Evolutionary conservation across 805 yeast genomes (phyloP).

Genomic region (Clavispora fructus): DNA sequence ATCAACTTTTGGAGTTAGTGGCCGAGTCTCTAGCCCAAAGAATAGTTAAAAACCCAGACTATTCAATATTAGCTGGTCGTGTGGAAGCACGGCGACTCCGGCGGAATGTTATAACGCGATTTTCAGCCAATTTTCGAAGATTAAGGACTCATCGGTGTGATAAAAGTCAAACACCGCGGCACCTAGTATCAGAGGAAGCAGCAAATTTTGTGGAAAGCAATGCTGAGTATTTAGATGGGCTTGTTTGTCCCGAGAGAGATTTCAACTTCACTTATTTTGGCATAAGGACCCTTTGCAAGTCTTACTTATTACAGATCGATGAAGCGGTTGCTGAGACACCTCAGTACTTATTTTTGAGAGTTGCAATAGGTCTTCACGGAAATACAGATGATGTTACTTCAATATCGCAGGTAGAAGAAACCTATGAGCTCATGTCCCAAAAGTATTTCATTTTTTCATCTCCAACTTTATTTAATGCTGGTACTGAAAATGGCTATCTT

Average conservation of each 20-base stretch:
- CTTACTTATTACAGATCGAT: constrained; percentile 62
- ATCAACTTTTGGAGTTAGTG: constrained; percentile 23
- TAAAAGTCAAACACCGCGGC: constrained; percentile 19
- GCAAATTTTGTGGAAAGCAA: constrained; percentile 58
- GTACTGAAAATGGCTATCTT: constrained; percentile 77
- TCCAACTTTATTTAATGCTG: constrained; percentile 92
- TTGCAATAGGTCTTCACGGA: constrained; percentile 86
- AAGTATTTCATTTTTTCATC: constrained; percentile 91
- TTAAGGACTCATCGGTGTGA: constrained; percentile 11
- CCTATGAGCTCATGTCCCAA: constrained; percentile 82
- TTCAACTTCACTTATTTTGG: constrained; percentile 80
- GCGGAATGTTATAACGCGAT: constrained; percentile 13
- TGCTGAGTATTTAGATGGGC: constrained; percentile 62
- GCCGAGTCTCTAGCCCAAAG: constrained; percentile 32
- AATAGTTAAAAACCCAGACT: constrained; percentile 31
- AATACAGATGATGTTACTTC: constrained; percentile 43
- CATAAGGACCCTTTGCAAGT: constrained; percentile 83
- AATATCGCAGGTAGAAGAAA: constrained; percentile 51
- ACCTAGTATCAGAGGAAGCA: constrained; percentile 67
- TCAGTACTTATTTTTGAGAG: constrained; percentile 86
- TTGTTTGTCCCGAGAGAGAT: constrained; percentile 76
- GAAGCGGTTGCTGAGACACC: constrained; percentile 76
- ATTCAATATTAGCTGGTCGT: constrained; percentile 32
- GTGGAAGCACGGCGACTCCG: constrained; percentile 29
- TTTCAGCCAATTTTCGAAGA: constrained; percentile 20